A percentile compares a stretch with the other conserved stretches of the same genome.
Evolutionary conservation across 768 basidiomycete species (phyloP).

Genomic region (Dictyophora rubrovolvata): DNA sequence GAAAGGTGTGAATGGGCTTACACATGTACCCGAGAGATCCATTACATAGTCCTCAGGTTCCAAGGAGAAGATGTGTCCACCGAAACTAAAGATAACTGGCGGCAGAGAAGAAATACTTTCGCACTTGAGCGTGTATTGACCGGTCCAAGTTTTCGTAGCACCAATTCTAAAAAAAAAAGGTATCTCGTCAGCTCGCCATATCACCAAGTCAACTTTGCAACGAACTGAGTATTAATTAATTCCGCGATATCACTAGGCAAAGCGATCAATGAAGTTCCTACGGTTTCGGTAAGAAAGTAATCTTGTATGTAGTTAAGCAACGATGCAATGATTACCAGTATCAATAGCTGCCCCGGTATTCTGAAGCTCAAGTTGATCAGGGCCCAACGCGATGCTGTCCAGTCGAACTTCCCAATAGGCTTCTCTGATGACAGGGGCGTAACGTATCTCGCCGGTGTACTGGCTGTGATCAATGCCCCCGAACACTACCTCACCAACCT

Average conservation of each 20-base stretch:
- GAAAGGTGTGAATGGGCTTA: constrained; percentile 86
- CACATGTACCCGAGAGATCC: constrained; percentile 84
- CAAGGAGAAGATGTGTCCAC: constrained; percentile 68
- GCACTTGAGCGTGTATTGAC: constrained; percentile 90
- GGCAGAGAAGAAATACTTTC: constrained; percentile 76
- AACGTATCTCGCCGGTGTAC: constrained; percentile 71
- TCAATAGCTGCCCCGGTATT: constrained; percentile 91
- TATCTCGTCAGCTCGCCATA: not conserved
- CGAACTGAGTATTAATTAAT: constrained; percentile 79
- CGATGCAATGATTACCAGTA: constrained; percentile 44
- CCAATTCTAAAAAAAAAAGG: constrained; percentile 64
- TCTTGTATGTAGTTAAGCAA: not conserved
- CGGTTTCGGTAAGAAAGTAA: not conserved
- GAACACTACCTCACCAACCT: constrained; percentile 86
- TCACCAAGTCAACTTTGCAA: constrained; percentile 2
- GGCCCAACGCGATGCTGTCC: constrained; percentile 73
- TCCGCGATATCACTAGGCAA: constrained; percentile 92
- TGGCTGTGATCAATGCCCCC: constrained; percentile 76
- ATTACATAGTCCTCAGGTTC: constrained; percentile 84
- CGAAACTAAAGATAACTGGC: constrained; percentile 74
- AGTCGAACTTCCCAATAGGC: constrained; percentile 99
- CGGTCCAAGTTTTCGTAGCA: constrained; percentile 90
- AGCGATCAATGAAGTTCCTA: constrained; percentile 89
- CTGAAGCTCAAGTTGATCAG: constrained; percentile 81
- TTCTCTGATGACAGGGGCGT: constrained; percentile 87